Evolutionary conservation across 1,139 yeast genomes (phyloP), one percentile per base, ranked within the genome.

Genomic region (Yamadazyma diospyri): DNA sequence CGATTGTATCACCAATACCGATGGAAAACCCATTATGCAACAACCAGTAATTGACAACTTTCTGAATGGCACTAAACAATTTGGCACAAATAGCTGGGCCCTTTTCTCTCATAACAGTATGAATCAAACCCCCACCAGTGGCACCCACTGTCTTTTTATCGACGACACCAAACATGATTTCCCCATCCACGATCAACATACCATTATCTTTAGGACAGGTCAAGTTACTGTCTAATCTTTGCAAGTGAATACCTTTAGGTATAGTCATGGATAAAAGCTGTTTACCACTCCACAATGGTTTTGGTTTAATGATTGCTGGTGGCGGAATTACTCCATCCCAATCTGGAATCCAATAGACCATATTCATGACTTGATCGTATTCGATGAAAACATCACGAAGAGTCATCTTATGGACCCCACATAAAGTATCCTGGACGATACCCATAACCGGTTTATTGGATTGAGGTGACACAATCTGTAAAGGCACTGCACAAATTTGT

Each of bases 251-350:
- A 58, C 98, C 98, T 52, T 80, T 81, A 35, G 99, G 98, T 59
- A 92, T 88, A 28, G 95, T 88, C 76, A 86, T 71, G 3, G 97
- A 88, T 37, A 88, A 62, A 60, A 94, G 69, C 61, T 94, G 99
- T 59, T 92, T 92, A 61, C 99, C 99, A 4, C 95, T 74, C 99
- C 99, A 92, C 47, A 92, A 63, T 19, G 97, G 97, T 59, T 85
- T 87, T 36, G 99, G 99, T 55, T 89, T 92, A 37, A 87, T 53
- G 37, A 92, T 80, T 2, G 97, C 95, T 26, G 99, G 99, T 15
- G 83, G 87, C n/a, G 98, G 98, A 43, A 94, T 86, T 30, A 85
- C 84, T 49, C 99, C 99, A 64, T 92, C 96, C 99, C 99, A 92
- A 47, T 83, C 83, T 23, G 97, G 97, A 48, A 94, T 88, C 98